Evolutionary conservation across 441 rosid species (phyloP), one percentile per base, ranked within the genome.

Genomic region (Adansonia gregorii): DNA sequence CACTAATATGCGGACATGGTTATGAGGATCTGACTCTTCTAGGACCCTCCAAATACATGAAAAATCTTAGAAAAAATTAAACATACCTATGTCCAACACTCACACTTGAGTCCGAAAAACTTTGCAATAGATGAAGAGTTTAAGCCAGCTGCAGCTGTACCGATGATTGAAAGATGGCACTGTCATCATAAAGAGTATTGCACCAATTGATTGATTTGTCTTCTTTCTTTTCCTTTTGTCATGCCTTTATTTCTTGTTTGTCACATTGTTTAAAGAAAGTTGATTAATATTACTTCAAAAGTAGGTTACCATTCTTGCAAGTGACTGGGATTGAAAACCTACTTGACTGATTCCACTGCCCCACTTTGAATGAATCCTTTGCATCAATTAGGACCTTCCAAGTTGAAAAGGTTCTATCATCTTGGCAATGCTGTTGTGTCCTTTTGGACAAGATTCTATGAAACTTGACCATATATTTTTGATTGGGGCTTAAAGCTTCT

Each of bases 271-370:
- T 22, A 20, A 46, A 80, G 79, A 74, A 79, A 31, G 78, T 41
- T 76, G 72, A 76, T 76, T 39, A 56, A 72, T 39, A 66, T 58
- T 76, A 60, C 77, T 75, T 72, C 63, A 35, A 59, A 65, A 73
- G 73, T 63, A 55, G 10, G 59, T n/a, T 55, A n/a, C 59, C 59
- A 55, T 55, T 55, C 59, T n/a, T 55, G 59, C 80, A 71, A 80
- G 63, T 77, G 76, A 45, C 72, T 22, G 35, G 35, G 63, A 78
- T 45, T 70, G 72, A 76, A 39, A 77, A 54, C 71, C 19, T 6
- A 22, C 63, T 6, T 48, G 61, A 31, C 39, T 70, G 69, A 70
- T 46, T 61, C 63, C 55, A 51, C 19, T 49, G 75, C 65, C 51
- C 52, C 79, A 69, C 43, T 14, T 63, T n/a, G 20, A 35, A 17